These are phyloP conservation scores for Diaporthe destruens DNA, from an alignment of 2,329 filamentous ascomycete species.

Conservation along the genomic window DNA sequence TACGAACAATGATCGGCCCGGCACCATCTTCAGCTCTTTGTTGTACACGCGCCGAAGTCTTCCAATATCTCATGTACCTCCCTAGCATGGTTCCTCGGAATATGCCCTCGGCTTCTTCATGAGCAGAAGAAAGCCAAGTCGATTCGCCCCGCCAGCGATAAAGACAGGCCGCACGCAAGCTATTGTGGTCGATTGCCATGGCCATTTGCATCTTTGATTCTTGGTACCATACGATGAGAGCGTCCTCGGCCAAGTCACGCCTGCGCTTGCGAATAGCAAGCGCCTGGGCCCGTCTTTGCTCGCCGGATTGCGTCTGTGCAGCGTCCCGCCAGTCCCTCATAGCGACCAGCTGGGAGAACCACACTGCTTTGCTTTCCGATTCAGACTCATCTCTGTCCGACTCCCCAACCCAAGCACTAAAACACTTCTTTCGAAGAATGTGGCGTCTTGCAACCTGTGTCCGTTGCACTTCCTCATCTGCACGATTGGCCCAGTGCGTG, in stretches of 20 bases:
- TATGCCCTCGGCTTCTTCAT: conserved; percentile 38
- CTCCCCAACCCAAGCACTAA: conserved; percentile 77
- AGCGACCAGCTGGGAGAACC: conserved; percentile 47
- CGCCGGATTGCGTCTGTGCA: conserved; percentile 42
- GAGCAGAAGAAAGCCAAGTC: conserved; percentile 34
- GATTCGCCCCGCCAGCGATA: conserved; percentile 44
- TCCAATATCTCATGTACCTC: conserved; percentile 38
- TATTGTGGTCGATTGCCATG: conserved; percentile 42
- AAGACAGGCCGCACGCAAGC: conserved; percentile 40
- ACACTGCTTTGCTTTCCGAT: conserved; percentile 66
- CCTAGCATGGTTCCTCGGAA: conserved; percentile 39
- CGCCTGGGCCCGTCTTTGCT: conserved; percentile 42
- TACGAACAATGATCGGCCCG: conserved; percentile 41
- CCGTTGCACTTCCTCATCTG: conserved; percentile 73
- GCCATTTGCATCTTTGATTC: conserved; percentile 46
- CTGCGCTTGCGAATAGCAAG: conserved; percentile 49
- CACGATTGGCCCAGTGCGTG: conserved; percentile 75
- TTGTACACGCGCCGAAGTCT: conserved; percentile 35
- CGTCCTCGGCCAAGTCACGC: conserved; percentile 47
- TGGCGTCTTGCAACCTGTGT: conserved; percentile 78
- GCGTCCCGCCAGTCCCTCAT: conserved; percentile 48
- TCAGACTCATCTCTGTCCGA: conserved; percentile 59
- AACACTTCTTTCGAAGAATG: conserved; percentile 76
- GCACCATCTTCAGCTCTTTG: conserved; percentile 40
- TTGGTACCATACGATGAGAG: conserved; percentile 50